Evolutionary conservation across 306 rosid genomes (phyloP).

Genomic region (Pueraria montana): DNA sequence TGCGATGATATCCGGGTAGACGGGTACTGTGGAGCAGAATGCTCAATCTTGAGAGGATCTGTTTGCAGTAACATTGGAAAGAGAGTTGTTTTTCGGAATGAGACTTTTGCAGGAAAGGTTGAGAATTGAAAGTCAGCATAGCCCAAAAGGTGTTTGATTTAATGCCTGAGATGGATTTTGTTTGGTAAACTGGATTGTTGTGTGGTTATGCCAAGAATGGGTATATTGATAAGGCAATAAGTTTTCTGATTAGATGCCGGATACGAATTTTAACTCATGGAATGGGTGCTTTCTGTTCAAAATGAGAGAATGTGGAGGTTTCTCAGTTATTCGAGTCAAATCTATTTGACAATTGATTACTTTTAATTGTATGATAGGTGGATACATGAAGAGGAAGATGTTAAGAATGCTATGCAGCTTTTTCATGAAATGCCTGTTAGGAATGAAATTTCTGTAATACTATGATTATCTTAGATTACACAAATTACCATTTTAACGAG

Average conservation of each 20-base stretch:
- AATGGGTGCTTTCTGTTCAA: not conserved
- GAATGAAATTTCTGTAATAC: not conserved
- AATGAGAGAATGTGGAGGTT: not conserved
- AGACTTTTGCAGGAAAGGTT: not conserved
- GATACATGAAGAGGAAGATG: not conserved
- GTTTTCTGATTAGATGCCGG: not conserved
- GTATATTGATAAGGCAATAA: not conserved
- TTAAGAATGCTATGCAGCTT: not conserved
- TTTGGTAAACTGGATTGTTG: slow-evolving; percentile 4
- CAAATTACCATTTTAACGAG: not conserved
- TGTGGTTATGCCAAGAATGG: not conserved
- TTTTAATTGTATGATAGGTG: not conserved
- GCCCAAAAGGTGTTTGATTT: not conserved
- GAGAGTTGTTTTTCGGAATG: not conserved
- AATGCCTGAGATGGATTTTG: not conserved
- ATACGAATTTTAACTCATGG: not conserved
- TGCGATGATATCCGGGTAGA: not conserved
- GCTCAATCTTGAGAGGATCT: not conserved
- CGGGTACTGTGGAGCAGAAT: not conserved
- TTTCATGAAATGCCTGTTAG: not conserved
- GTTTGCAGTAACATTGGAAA: not conserved
- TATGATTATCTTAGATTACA: not conserved
- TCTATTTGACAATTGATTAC: not conserved
- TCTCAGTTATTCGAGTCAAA: not conserved
- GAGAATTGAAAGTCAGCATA: not conserved